Evolutionary conservation across 2,329 filamentous ascomycete species (phyloP).

Genomic region (Ascochyta clinopodiicola): DNA sequence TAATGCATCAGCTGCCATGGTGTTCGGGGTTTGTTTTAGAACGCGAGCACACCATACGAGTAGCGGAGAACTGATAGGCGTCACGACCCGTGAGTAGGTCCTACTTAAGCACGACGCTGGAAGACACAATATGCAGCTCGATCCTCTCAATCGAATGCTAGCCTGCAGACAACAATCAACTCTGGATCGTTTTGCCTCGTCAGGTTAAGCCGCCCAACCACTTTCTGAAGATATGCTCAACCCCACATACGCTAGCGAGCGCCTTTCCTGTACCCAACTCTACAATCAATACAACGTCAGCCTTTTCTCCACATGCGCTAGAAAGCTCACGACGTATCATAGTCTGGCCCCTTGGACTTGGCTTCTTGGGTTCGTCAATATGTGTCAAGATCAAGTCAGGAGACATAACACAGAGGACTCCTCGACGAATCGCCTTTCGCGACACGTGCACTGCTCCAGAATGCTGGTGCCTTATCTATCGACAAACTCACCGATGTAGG

Average conservation of each 20-base stretch:
- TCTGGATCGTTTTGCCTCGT: constrained; percentile 30
- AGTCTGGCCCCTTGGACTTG: constrained; percentile 9
- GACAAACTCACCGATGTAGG: not conserved
- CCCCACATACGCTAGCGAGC: constrained; percentile 38
- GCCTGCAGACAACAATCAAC: not conserved
- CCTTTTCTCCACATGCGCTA: constrained; percentile 40
- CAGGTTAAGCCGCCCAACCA: constrained; percentile 24
- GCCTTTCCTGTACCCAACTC: constrained; percentile 22
- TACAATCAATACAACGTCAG: constrained; percentile 30
- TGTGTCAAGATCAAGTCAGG: constrained; percentile 26
- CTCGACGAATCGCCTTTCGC: constrained; percentile 22
- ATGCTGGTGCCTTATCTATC: constrained; percentile 1
- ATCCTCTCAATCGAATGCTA: not conserved
- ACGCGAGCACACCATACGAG: not conserved
- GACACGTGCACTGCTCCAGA: not conserved
- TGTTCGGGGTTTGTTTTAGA: not conserved
- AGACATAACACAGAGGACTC: constrained; percentile 4
- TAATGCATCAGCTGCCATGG: not conserved
- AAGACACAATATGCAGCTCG: not conserved
- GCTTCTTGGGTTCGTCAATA: constrained; percentile 6
- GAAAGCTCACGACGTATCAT: constrained; percentile 28
- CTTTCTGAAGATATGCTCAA: constrained; percentile 23
- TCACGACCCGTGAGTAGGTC: not conserved
- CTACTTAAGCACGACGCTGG: not conserved
- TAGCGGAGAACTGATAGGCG: not conserved